Evolutionary conservation across 129 eudicot genomes (phyloP), one percentile per base, ranked within the genome.

Genomic region (Tanacetum coccineum): DNA sequence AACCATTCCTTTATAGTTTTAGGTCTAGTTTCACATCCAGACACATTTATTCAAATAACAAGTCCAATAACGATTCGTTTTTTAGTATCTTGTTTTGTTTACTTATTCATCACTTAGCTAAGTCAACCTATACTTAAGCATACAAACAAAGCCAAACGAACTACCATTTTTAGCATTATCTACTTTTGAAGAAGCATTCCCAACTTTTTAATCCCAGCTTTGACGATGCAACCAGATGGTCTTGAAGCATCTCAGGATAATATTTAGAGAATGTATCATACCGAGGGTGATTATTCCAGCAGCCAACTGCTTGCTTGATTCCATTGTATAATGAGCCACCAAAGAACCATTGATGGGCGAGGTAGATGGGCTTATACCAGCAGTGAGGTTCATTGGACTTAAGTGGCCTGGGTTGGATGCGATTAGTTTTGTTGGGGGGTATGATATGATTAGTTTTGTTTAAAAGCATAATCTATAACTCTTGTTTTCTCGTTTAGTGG

Each of bases 401-500:
- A 82, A 64, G 55, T 78, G 83, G 39, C 87, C 87, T 3, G 83
- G 62, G 39, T 73, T 82, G 40, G 76, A 68, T 66, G 75, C 71
- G 57, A 75, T 73, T 45, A 81, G 73, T 64, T 76, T 72, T 69
- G 67, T 67, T 21, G 87, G n/a, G n/a, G n/a, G n/a, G n/a, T n/a
- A n/a, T n/a, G n/a, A n/a, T n/a, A n/a, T n/a, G n/a, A n/a, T n/a
- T n/a, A n/a, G n/a, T n/a, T n/a, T n/a, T n/a, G n/a, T n/a, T n/a
- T n/a, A n/a, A n/a, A 75, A 42, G 87, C 76, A 75, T 82, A 82
- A 61, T 83, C 84, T 71, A 82, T 44, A 83, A 83, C 79, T 68
- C 87, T 71, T 18, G 79, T 59, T 28, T 84, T 81, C 32, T 79
- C 70, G 5, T 76, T 74, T 74, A 82, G 67, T 9, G 87, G 87